Base-by-base conservation (phyloP, 306 rosid genomes). In the Citrullus amarus region DNA sequence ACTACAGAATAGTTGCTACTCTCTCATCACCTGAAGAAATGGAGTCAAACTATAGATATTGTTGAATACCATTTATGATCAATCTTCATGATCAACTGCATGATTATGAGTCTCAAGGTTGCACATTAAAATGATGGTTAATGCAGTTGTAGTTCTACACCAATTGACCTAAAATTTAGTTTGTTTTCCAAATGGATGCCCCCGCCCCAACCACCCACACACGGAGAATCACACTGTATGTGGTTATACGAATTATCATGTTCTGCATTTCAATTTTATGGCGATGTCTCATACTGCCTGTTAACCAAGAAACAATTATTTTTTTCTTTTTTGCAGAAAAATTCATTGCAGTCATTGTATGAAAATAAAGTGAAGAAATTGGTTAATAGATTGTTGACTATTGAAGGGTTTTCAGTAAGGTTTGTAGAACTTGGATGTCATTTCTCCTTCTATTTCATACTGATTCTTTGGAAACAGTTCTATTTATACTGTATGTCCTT, bases 331-430 rank as follows among this genome's bases (percentile, higher is more conserved):
- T 34, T 86, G 86, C 97, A 95, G 97, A 92, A 87, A 90, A 95
- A 90, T 81, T 86, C 81, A 86, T 68, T 95, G 91, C 79, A 76
- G 81, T 83, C 87, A 25, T 79, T 95, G 83, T 95, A 86, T 65
- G 91, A 92, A 79, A 77, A 82, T 65, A 91, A 95, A 86, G 89
- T 88, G 90, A 91, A 88, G 90, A 79, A 80, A 79, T 78, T 91
- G 85, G 91, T 87, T 88, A 82, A 86, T 83, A 91, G 89, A 79
- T 87, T 92, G 79, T 85, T 89, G 90, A 79, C 85, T 75, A 88
- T 89, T 78, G 88, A 88, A 50, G 91, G 91, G 75, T 84, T 81
- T 83, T 69, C 87, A 9, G 96, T 82, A 82, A 92, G 83, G 99
- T 95, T 79, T 77, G 93, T 89, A 58, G 38, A 51, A 67, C 78